A percentile compares a stretch with the other conserved stretches of the same genome.
Conservation (phyloP, 805 yeast genomes). For the Schwanniomyces sp. region DNA sequence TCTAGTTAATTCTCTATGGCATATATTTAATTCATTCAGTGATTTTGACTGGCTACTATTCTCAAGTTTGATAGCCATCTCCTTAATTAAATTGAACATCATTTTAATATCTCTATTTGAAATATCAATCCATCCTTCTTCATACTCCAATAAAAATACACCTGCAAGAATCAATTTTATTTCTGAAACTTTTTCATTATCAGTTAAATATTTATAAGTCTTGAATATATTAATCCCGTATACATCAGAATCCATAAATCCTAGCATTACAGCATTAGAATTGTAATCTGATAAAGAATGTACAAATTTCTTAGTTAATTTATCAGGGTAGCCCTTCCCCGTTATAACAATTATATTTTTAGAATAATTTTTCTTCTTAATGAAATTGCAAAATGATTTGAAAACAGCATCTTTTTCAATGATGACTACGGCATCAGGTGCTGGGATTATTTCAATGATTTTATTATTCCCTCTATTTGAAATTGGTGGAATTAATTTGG, state of each 20-base stretch:
- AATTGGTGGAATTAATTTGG: slow-evolving; percentile 18
- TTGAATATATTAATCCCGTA: slow-evolving; percentile 57
- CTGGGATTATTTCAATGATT: not conserved
- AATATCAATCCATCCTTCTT: slow-evolving; percentile 24
- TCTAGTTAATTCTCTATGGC: slow-evolving; percentile 52
- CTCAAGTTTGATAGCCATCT: not conserved
- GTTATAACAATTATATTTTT: slow-evolving; percentile 41
- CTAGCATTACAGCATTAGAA: slow-evolving; percentile 40
- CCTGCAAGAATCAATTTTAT: slow-evolving; percentile 34
- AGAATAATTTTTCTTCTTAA: slow-evolving; percentile 4
- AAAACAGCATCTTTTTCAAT: slow-evolving; percentile 44
- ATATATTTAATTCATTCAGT: slow-evolving; percentile 4
- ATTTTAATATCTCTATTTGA: slow-evolving; percentile 17
- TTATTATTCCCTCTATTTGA: not conserved
- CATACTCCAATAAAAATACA: slow-evolving; percentile 39
- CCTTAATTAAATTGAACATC: slow-evolving; percentile 14
- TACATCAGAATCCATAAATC: slow-evolving; percentile 64
- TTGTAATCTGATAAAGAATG: slow-evolving; percentile 18
- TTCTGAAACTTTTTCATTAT: slow-evolving; percentile 7
- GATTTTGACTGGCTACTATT: not conserved
- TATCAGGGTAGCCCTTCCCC: slow-evolving; percentile 70
- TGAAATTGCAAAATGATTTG: slow-evolving; percentile 26
- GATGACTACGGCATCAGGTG: slow-evolving; percentile 17
- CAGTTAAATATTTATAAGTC: slow-evolving; percentile 28
- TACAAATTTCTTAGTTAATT: slow-evolving; percentile 47